These are phyloP conservation scores for Dactylis glomerata DNA, from an alignment of 176 grass and related monocot species.

Conservation along the genomic window DNA sequence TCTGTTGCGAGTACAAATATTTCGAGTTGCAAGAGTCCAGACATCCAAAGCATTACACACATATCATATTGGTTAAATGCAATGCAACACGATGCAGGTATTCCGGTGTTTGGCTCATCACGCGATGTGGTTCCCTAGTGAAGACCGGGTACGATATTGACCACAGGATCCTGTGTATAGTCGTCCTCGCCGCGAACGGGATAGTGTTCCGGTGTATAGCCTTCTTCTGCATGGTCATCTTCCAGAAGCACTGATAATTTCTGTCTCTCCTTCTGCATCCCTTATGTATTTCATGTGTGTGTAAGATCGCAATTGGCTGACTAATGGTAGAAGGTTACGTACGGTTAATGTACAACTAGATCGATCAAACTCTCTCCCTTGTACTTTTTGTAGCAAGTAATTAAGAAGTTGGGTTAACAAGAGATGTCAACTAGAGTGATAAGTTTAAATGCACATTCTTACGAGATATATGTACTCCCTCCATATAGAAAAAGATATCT, in stretches of 20 bases:
- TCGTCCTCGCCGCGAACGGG: conserved; percentile 58
- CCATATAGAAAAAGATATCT: no score
- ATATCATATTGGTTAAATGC: no score
- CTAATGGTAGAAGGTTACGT: neutral
- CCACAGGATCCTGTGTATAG: conserved; percentile 55
- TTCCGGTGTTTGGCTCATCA: conserved; percentile 79
- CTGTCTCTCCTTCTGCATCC: neutral
- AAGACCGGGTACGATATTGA: conserved; percentile 65
- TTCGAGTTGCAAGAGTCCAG: no score
- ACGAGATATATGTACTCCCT: no score
- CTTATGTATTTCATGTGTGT: neutral
- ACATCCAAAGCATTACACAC: no score
- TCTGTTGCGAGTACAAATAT: no score
- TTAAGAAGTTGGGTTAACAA: neutral
- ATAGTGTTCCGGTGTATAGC: conserved; percentile 72
- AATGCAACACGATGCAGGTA: neutral
- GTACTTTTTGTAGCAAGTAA: neutral
- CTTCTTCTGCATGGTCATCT: conserved; percentile 87
- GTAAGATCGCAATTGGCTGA: neutral
- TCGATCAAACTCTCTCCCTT: neutral
- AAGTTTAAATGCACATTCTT: no score
- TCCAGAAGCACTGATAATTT: conserved; percentile 54
- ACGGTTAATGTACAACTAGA: neutral
- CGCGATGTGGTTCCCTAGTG: conserved; percentile 62
- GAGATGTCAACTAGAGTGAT: neutral